Evolutionary conservation across 371 early-diverging fungal species (phyloP).

Genomic region (Apophysomyces elegans): DNA sequence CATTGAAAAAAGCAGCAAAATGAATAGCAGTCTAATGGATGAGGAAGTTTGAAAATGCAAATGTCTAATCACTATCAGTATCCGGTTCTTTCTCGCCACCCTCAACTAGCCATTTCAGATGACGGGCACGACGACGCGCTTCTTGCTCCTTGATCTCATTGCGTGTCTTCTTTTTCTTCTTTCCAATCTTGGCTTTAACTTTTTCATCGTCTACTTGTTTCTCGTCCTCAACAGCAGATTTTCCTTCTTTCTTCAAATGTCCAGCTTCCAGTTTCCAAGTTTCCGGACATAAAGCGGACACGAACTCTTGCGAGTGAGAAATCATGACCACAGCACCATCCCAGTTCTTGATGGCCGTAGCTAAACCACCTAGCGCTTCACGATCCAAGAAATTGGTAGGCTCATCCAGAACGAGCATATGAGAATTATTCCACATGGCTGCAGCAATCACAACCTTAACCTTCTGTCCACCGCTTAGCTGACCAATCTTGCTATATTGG

Average conservation of each 20-base stretch:
- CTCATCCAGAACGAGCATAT: slow-evolving; percentile 83
- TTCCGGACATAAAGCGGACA: slow-evolving; percentile 80
- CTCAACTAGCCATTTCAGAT: slow-evolving; percentile 76
- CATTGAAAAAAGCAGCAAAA: neutral
- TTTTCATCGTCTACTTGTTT: slow-evolving; percentile 64
- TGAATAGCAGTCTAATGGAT: neutral
- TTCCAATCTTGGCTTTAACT: slow-evolving; percentile 66
- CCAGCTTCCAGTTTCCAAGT: slow-evolving; percentile 78
- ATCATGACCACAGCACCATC: slow-evolving; percentile 89
- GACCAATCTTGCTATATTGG: slow-evolving; percentile 70
- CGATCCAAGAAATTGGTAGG: slow-evolving; percentile 93
- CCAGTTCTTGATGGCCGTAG: slow-evolving; percentile 79
- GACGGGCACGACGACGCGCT: slow-evolving; percentile 69
- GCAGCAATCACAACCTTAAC: slow-evolving; percentile 87
- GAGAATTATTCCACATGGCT: slow-evolving; percentile 84
- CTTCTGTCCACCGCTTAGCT: slow-evolving; percentile 88
- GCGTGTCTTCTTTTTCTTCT: slow-evolving; percentile 86
- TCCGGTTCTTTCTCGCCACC: slow-evolving; percentile 72
- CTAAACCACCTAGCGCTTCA: slow-evolving; percentile 84
- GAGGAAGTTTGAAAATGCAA: neutral
- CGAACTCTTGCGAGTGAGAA: slow-evolving; percentile 85
- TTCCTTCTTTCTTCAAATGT: slow-evolving; percentile 52
- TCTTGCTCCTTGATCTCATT: slow-evolving; percentile 75
- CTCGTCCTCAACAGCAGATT: slow-evolving; percentile 65
- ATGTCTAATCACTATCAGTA: slow-evolving; percentile 67